A percentile compares a stretch with the other conserved stretches of the same genome.
Conservation (phyloP, 1,284 basidiomycete species). For the Rhodotorula sp. region DNA sequence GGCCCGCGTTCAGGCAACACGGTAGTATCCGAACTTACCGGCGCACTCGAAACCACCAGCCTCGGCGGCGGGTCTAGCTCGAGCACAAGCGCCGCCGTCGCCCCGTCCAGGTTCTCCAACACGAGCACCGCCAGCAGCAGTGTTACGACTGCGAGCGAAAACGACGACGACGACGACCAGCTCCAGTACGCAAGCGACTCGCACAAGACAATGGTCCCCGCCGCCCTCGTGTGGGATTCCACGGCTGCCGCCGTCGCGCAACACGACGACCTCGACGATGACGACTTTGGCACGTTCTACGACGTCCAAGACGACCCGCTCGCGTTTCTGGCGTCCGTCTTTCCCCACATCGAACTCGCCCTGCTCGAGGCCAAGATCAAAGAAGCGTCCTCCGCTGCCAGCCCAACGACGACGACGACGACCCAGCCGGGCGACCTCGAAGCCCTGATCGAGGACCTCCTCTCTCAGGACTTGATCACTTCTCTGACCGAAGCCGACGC, state of each 20-base stretch:
- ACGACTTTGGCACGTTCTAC: constrained; percentile 1
- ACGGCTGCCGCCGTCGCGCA: neutral
- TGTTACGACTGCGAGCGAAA: constrained; percentile 12
- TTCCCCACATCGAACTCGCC: constrained; percentile 28
- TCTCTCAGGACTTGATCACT: constrained; percentile 24
- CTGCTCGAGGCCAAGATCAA: constrained; percentile 21
- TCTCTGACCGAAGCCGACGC: constrained; percentile 16
- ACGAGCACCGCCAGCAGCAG: constrained; percentile 11
- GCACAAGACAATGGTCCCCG: neutral
- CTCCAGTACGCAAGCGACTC: no score
- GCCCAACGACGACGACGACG: neutral
- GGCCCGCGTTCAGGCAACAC: no score
- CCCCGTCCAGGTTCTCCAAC: constrained; percentile 19
- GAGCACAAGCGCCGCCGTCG: neutral
- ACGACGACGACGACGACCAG: neutral
- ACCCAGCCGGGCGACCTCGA: constrained; percentile 23
- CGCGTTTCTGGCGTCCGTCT: constrained; percentile 34
- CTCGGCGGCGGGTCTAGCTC: neutral
- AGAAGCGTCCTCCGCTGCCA: neutral
- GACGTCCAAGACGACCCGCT: constrained; percentile 34
- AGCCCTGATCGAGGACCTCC: constrained; percentile 28
- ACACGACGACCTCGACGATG: neutral
- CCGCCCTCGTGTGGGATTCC: constrained; percentile 7
- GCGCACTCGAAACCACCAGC: constrained; percentile 22
- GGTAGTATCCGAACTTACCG: no score